Percentiles rank a stretch among this genome's conserved stretches.
These are phyloP conservation scores for Vanilla planifolia DNA, from an alignment of 106 monocot genomes.

Conservation along the genomic window DNA sequence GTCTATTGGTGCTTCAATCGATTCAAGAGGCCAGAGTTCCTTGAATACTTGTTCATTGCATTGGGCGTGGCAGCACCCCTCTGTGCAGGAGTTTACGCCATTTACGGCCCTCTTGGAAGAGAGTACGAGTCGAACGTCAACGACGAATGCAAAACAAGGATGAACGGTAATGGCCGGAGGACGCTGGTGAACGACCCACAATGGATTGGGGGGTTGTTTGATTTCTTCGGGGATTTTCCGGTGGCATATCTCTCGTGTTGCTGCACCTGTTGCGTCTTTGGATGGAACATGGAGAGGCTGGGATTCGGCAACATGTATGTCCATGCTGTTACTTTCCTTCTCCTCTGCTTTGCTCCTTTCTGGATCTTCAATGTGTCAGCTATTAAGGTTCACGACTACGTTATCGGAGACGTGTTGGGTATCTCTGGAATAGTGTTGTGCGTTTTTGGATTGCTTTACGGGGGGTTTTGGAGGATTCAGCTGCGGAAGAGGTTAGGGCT, in stretches of 20 bases:
- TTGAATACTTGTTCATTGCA: conserved; percentile 37
- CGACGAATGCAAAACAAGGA: conserved; percentile 6
- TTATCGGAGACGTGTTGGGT: conserved; percentile 16
- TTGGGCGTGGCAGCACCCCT: conserved; percentile 38
- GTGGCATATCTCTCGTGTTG: conserved; percentile 24
- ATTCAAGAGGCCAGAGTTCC: conserved; percentile 31
- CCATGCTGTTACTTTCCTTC: conserved; percentile 27
- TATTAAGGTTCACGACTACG: conserved; percentile 16
- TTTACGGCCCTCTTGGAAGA: conserved; percentile 57
- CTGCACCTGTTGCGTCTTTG: conserved; percentile 43
- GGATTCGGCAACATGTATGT: conserved; percentile 54
- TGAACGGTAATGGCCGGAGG: too few relatives aligned
- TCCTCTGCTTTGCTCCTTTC: conserved; percentile 34
- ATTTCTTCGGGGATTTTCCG: conserved; percentile 18
- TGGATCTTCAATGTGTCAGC: conserved; percentile 39
- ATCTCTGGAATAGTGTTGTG: conserved; percentile 22
- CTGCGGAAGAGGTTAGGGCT: conserved; percentile 33
- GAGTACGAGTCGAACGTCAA: conserved; percentile 26
- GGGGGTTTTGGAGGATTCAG: conserved; percentile 44
- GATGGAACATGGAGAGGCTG: conserved; percentile 45
- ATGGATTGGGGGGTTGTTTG: conserved; percentile 33
- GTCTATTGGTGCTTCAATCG: conserved; percentile 43
- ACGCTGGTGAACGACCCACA: conserved; percentile 21
- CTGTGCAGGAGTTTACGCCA: conserved; percentile 39
- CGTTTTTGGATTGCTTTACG: conserved; percentile 28